phyloP scores from a whole-genome alignment of 2,329 filamentous ascomycete species.

The Cladosporium austrohemisphaericum region DNA sequence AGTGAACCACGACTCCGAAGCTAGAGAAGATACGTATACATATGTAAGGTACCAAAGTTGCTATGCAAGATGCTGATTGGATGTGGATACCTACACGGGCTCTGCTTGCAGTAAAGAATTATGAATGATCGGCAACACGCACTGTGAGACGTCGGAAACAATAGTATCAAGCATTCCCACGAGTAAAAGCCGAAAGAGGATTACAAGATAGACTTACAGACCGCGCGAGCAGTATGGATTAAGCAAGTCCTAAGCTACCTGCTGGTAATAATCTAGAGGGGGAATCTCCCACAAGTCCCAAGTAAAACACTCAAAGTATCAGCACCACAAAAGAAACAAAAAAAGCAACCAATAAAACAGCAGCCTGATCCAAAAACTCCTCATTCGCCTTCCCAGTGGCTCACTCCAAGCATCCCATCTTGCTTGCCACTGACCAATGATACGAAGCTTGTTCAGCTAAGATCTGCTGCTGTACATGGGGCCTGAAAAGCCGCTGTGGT shows the following conservation, averaged over 20 bases:
- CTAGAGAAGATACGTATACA: too few species aligned
- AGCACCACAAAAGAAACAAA: background rate
- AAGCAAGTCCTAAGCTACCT: background rate
- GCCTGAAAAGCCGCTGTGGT: background rate
- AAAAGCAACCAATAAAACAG: background rate
- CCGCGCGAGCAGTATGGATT: conserved; percentile 1
- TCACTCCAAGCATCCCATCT: background rate
- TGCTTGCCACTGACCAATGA: background rate
- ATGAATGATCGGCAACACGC: too few species aligned
- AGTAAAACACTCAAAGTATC: background rate
- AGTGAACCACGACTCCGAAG: too few species aligned
- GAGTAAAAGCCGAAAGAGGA: too few species aligned
- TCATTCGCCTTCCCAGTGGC: conserved; percentile 2
- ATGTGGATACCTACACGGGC: too few species aligned
- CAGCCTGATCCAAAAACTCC: conserved; percentile 8
- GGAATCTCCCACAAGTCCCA: background rate
- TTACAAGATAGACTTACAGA: background rate
- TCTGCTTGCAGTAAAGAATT: too few species aligned
- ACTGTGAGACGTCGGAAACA: too few species aligned
- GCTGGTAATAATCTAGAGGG: background rate
- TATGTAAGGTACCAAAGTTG: too few species aligned
- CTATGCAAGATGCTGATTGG: too few species aligned
- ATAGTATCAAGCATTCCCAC: too few species aligned
- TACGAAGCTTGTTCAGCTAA: background rate
- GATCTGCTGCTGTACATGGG: conserved; percentile 7